Evolutionary conservation across 2,329 filamentous ascomycete species (phyloP), one percentile per base, ranked within the genome.

Genomic region (Cordyceps cateniannulata): DNA sequence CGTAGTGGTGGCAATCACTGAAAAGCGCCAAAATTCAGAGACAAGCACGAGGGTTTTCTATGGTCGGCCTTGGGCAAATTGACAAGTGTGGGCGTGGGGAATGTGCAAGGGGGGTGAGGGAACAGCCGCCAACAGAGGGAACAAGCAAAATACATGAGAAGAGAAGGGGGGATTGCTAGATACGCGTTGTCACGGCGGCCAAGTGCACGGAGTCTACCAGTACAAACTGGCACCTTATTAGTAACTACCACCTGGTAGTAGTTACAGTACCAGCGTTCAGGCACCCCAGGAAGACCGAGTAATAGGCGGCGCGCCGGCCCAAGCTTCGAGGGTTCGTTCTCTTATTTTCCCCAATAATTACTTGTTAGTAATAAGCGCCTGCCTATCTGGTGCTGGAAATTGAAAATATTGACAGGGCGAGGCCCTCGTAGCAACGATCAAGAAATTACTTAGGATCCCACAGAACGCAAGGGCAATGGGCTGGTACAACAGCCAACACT

Each of bases 11-110:
- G 45, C 29, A 38, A 45, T 35, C 45, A 22, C 54, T 57, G 20
- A 44, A 22, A n/a, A 44, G 24, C 9, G 54, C 44, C 44, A 27
- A 24, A 58, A 52, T 47, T 48, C 38, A 59, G 57, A 58, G 45
- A 58, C 53, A 58, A n/a, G 29, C 45, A 59, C 45, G n/a, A n/a
- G 32, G 24, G 24, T 42, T 51, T 14, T 24, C 18, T 10, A 35
- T 35, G 32, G 32, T 35, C 32, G 32, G 42, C n/a, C 42, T 45
- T 45, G n/a, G n/a, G 32, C 18, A 35, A 24, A 16, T 56, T 5
- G 27, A 20, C 27, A 20, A 53, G 29, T 16, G 20, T 27, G 40
- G 57, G 48, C 6, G 35, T 59, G 56, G 48, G 56, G 49, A 53
- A 59, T 47, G 48, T 47, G 10, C 18, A 40, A 32, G 35, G 20